Base-by-base conservation (phyloP, 2,329 filamentous ascomycete genomes). In the Mycosphaerella sp. region DNA sequence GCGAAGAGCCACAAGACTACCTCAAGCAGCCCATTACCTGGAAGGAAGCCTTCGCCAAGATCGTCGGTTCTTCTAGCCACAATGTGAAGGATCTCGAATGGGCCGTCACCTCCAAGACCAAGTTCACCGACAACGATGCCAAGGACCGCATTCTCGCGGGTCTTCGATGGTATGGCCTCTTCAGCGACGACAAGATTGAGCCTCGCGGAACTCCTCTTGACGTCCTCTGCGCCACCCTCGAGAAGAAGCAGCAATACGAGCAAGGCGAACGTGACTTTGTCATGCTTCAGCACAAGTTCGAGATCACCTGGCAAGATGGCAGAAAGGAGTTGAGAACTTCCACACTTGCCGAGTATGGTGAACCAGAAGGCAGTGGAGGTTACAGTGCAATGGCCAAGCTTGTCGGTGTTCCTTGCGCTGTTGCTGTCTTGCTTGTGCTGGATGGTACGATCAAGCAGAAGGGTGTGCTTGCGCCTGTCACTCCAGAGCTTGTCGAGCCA, bases 241-340 rank as follows among this genome's bases (percentile, higher is more conserved):
- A 95, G 77, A 74, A 87, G 77, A 95, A 94, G 82, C 94, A 95
- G 87, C 80, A 87, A 71, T 95, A 85, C 70, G 85, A 80, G 65
- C 76, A 85, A 62, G 85, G 79, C 55, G 89, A 95, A 80, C 84
- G 89, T 53, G 89, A 95, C 70, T 75, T 94, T 59, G 86, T 93
- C 50, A 78, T 81, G 73, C 78, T 89, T 28, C 86, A 89, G 74
- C 85, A 88, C 75, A 85, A 82, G 74, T 94, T 95, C 69, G 83
- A 84, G 68, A 87, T 95, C 60, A 86, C 93, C 77, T 76, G 85
- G 72, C 83, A 84, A 71, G 86, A 93, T 67, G 89, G 89, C 64
- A 80, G 73, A 67, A 80, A 79, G 69, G 82, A 94, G 75, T 89
- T 83, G 40, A 78, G 84, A 57, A 90, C 87, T 18, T 88, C 84